Base-by-base conservation (phyloP, 306 rosid species). In the Vachellia pachyceras region DNA sequence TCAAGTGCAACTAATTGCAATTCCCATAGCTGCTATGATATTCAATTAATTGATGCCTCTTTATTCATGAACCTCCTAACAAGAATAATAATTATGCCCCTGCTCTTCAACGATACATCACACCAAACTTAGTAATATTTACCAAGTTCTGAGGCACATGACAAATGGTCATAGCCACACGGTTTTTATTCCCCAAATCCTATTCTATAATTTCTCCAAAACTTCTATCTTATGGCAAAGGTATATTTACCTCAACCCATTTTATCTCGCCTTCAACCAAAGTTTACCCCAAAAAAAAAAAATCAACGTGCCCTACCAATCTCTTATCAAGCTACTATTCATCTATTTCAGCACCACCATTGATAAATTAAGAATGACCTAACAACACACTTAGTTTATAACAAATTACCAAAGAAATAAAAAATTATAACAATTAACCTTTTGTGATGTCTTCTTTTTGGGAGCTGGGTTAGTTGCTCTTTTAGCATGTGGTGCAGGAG, bases 391-490 rank as follows among this genome's bases (percentile, higher is more conserved):
- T 12, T 35, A 72, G 73, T 78, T 70, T 36, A 47, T 10, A 39
- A 72, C 35, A 7, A 45, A 45, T 39, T 36, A 61, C n/a, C 33
- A 37, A 18, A 40, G 64, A 39, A 61, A 10, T 36, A 5, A 49
- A 12, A 36, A 55, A 39, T 29, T 35, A 66, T 33, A 69, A 46
- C 50, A n/a, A 18, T 84, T 23, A 22, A 90, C 99, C 98, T 90
- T 93, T 55, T 85, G 91, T 11, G 96, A 71, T 69, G 89, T 71
- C 84, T 75, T 86, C 80, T 69, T 93, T 82, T 85, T 89, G 69
- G 91, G 76, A 81, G 88, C 84, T 75, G 92, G 80, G 74, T 87
- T 85, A 78, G 91, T 63, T 75, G 80, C 83, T 81, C 72, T 92
- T 79, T 83, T 89, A 70, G 49, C 57, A 75, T 86, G 88, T 64